Percentiles rank a stretch among this genome's conserved stretches.
phyloP scores from a whole-genome alignment of 208 protist species.

The Leishmania mexicana region DNA sequence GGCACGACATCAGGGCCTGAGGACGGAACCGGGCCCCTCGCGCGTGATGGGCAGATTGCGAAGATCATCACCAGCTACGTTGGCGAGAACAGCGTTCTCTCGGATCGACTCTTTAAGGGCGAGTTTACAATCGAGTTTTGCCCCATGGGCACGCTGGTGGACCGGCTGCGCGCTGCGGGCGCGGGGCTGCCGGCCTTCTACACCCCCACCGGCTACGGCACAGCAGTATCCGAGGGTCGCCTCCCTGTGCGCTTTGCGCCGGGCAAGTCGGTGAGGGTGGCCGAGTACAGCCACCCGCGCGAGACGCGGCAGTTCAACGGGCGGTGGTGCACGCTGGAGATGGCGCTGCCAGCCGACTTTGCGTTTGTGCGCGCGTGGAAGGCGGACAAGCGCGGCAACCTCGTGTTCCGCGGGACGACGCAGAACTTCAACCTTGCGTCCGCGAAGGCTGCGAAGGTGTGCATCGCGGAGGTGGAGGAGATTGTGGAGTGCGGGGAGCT shows the following conservation, averaged over 20 bases:
- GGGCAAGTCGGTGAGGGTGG: conserved; percentile 64
- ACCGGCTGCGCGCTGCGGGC: conserved; percentile 88
- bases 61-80: conserved; percentile 93
- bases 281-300: conserved; percentile 39
- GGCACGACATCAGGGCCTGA: conserved; percentile 90
- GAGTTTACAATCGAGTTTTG: conserved; percentile 94
- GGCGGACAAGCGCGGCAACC: conserved; percentile 74
- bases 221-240: conserved; percentile 62
- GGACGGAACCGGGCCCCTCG: conserved; percentile 87
- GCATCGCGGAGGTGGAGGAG: conserved; percentile 95
- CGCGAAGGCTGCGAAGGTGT: conserved; percentile 84
- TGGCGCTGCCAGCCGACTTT: conserved; percentile 89
- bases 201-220: conserved; percentile 92
- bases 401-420: conserved; percentile 84
- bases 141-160: conserved; percentile 95
- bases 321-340: conserved; percentile 86
- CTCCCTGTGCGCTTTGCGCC: conserved; percentile 88
- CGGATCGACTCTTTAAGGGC: conserved; percentile 85
- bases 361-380: conserved; percentile 93
- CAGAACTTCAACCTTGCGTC: conserved; percentile 93
- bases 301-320: conserved; percentile 84
- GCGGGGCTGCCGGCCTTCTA: conserved; percentile 96
- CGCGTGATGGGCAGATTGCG: conserved; percentile 73
- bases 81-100: conserved; percentile 91
- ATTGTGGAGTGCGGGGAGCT: conserved; percentile 89